Conservation (phyloP, 1,284 basidiomycete species). For the Heliocybe sulcata region DNA sequence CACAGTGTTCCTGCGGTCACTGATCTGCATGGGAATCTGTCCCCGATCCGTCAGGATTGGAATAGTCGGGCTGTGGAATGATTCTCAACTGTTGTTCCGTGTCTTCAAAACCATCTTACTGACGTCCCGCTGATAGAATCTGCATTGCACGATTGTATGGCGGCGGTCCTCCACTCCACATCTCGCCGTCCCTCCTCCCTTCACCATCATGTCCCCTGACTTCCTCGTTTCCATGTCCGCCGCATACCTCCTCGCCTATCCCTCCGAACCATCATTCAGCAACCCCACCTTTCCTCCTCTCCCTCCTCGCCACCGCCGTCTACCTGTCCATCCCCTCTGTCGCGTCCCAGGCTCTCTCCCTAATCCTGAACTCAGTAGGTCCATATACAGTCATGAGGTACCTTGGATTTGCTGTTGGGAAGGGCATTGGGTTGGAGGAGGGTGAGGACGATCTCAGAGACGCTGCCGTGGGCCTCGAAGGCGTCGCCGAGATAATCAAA, state of each 20-base stretch:
- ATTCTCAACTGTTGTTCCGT: too few relatives aligned
- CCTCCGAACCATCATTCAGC: slow-evolving; percentile 63
- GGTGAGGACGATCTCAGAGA: slow-evolving; percentile 35
- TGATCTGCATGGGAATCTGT: background rate
- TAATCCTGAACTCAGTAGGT: slow-evolving; percentile 71
- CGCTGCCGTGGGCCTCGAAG: slow-evolving; percentile 63
- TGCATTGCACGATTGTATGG: slow-evolving; percentile 82
- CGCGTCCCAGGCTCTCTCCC: slow-evolving; percentile 66
- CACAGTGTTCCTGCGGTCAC: slow-evolving; percentile 6
- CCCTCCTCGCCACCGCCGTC: slow-evolving; percentile 79
- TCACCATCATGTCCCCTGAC: slow-evolving; percentile 65
- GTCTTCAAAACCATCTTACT: too few relatives aligned
- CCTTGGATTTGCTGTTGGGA: slow-evolving; percentile 79
- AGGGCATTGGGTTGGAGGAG: slow-evolving; percentile 48
- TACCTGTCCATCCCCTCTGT: slow-evolving; percentile 82
- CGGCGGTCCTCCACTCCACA: slow-evolving; percentile 69
- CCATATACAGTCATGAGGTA: slow-evolving; percentile 76
- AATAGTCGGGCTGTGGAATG: too few relatives aligned
- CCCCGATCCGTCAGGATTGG: too few relatives aligned
- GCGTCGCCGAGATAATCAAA: slow-evolving; percentile 48
- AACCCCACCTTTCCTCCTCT: slow-evolving; percentile 78
- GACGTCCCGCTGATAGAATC: slow-evolving; percentile 38
- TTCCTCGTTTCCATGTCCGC: slow-evolving; percentile 36
- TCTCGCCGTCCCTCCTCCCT: slow-evolving; percentile 62
- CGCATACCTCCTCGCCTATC: slow-evolving; percentile 17